Percentiles rank a stretch among this genome's conserved stretches.
Conservation (phyloP, 2,329 filamentous ascomycete species). For the Nemania sp. region DNA sequence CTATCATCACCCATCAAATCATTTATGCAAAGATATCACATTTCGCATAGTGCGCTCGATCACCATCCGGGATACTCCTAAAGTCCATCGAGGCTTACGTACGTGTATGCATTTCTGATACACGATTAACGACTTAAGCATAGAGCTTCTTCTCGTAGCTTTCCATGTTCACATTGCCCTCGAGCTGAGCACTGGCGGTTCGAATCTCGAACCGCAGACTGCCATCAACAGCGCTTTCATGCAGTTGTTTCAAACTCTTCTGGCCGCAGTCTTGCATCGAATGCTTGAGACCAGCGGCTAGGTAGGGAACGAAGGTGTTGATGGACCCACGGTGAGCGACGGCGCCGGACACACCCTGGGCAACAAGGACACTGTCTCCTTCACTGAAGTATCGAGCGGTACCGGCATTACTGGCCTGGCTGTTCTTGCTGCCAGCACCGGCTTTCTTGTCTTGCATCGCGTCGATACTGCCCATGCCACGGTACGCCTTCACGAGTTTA, state of each 20-base stretch:
- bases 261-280: constrained; percentile 95
- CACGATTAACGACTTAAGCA: constrained; percentile 64
- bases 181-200: constrained; percentile 92
- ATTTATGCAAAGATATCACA: constrained; percentile 22
- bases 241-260: constrained; percentile 81
- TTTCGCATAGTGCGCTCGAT: constrained; percentile 6
- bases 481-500: constrained; percentile 98
- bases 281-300: constrained; percentile 95
- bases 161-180: constrained; percentile 98
- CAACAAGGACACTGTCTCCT: constrained; percentile 92
- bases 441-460: constrained; percentile 99
- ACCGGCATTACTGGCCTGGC: constrained; percentile 87
- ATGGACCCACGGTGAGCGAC: constrained; percentile 86
- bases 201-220: constrained; percentile 91
- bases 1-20: constrained; percentile 34
- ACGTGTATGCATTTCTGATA: constrained; percentile 25
- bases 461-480: constrained; percentile 98
- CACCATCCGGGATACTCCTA: neutral
- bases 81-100: constrained; percentile 9
- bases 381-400: constrained; percentile 99
- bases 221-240: constrained; percentile 78
- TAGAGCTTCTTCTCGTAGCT: constrained; percentile 99
- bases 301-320: constrained; percentile 95
- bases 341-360: constrained; percentile 92
- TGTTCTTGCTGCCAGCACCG: constrained; percentile 76